phyloP scores from a whole-genome alignment of 139 green algal genomes.

The Gonium pectorale region DNA sequence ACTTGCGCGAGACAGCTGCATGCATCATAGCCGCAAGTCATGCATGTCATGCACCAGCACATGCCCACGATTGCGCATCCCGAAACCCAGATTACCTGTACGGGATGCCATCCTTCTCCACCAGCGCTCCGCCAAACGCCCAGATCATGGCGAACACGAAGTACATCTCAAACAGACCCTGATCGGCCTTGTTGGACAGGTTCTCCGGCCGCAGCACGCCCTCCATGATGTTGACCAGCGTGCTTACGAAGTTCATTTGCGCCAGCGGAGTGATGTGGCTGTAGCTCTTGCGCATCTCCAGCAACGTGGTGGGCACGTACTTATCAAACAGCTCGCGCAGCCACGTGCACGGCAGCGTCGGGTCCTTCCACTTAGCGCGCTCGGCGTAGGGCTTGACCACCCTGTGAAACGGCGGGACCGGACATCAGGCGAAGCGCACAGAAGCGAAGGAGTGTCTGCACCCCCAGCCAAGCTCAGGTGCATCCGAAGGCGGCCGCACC shows the following conservation, averaged over 20 bases:
- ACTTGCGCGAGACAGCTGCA: no score
- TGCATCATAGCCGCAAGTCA: no score
- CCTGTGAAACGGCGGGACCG: constrained; percentile 22
- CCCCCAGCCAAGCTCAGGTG: no score
- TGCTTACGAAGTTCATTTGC: constrained; percentile 89
- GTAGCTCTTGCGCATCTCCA: constrained; percentile 89
- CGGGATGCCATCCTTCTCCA: constrained; percentile 91
- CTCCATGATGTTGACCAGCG: constrained; percentile 88
- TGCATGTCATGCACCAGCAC: no score
- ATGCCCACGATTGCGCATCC: no score
- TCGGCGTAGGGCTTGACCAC: constrained; percentile 79
- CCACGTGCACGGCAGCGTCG: constrained; percentile 72
- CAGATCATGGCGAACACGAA: constrained; percentile 91
- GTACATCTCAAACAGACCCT: constrained; percentile 86
- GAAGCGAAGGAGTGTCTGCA: no score
- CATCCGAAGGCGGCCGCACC: no score
- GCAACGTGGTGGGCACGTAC: constrained; percentile 81
- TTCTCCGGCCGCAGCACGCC: constrained; percentile 83
- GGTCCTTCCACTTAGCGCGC: constrained; percentile 88
- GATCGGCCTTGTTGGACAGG: constrained; percentile 82
- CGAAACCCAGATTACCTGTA: no score
- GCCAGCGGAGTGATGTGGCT: constrained; percentile 84
- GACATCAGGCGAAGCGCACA: not conserved
- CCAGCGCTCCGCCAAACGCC: constrained; percentile 87
- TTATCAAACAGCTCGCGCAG: constrained; percentile 85